phyloP scores from a whole-genome alignment of 1,284 basidiomycete genomes.

The Heliocybe sulcata region DNA sequence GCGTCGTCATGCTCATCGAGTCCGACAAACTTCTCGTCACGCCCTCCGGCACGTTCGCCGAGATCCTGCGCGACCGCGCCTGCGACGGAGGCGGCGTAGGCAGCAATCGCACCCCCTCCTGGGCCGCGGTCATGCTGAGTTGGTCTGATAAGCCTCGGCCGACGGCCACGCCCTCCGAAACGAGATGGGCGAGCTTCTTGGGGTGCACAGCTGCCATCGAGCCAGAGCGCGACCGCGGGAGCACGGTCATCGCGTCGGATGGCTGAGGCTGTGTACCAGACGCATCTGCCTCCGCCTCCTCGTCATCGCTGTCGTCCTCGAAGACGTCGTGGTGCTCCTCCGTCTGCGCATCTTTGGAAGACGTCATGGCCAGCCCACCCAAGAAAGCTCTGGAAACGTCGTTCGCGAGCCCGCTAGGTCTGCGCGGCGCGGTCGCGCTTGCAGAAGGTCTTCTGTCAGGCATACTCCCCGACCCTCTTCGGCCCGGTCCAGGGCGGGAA shows the following conservation, averaged over 20 bases:
- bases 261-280: not conserved
- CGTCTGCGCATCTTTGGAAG: not conserved
- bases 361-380: not conserved
- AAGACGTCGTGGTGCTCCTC: not conserved
- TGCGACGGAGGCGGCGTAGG: constrained; percentile 17
- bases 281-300: not conserved
- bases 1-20: constrained; percentile 29
- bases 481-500: not conserved
- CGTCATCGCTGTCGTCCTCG: constrained; percentile 5
- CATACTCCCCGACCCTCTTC: too few species aligned
- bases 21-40: constrained; percentile 20
- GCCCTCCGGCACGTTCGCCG: constrained; percentile 1
- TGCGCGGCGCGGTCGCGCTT: not conserved
- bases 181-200: not conserved
- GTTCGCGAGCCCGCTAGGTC: not conserved
- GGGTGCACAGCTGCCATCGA: constrained; percentile 1
- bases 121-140: constrained; percentile 30
- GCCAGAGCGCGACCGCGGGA: constrained; percentile 4
- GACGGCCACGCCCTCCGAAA: constrained; percentile 16
- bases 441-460: not conserved
- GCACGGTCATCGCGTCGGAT: not conserved
- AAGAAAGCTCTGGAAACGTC: not conserved
- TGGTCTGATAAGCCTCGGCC: constrained; percentile 28
- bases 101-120: constrained; percentile 3
- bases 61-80: not conserved